Evolutionary conservation across 1,284 basidiomycete genomes (phyloP).

Genomic region (Gomphus bonarii): DNA sequence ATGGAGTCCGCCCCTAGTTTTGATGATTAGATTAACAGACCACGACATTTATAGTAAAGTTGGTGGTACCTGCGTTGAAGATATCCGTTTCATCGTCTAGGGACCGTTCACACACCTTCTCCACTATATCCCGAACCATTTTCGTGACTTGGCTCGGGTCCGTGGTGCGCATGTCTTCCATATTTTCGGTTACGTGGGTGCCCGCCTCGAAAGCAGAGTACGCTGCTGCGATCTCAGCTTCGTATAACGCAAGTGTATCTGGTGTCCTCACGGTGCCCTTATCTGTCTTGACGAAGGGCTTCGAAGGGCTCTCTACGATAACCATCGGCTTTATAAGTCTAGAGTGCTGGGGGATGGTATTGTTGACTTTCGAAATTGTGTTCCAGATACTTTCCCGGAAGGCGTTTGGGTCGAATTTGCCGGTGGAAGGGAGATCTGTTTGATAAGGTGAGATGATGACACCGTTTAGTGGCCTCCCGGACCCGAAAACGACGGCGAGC

Average conservation of each 20-base stretch:
- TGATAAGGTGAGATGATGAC: conserved; percentile 11
- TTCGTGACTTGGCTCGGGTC: not conserved
- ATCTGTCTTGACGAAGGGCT: conserved; percentile 17
- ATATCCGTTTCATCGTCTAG: not conserved
- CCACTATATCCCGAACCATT: not conserved
- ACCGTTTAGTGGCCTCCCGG: conserved; percentile 14
- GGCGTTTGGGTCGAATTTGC: not conserved
- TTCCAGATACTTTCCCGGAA: not conserved
- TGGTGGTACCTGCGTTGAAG: not conserved
- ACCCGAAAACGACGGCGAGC: conserved; percentile 14
- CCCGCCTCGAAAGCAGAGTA: conserved; percentile 11
- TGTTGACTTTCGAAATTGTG: not conserved
- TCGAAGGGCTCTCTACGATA: conserved; percentile 14
- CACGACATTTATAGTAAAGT: not conserved
- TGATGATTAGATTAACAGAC: not conserved
- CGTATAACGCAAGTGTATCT: conserved; percentile 16
- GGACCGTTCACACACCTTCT: not conserved
- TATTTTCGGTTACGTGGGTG: not conserved
- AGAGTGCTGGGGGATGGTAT: not conserved
- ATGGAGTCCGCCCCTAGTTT: not conserved
- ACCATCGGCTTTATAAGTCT: conserved; percentile 16
- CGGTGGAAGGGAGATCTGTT: not conserved
- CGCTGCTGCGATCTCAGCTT: conserved; percentile 18
- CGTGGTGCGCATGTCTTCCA: no score
- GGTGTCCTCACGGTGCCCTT: conserved; percentile 21